Conservation (phyloP, 1,284 basidiomycete genomes). For the Ustilago nuda region DNA sequence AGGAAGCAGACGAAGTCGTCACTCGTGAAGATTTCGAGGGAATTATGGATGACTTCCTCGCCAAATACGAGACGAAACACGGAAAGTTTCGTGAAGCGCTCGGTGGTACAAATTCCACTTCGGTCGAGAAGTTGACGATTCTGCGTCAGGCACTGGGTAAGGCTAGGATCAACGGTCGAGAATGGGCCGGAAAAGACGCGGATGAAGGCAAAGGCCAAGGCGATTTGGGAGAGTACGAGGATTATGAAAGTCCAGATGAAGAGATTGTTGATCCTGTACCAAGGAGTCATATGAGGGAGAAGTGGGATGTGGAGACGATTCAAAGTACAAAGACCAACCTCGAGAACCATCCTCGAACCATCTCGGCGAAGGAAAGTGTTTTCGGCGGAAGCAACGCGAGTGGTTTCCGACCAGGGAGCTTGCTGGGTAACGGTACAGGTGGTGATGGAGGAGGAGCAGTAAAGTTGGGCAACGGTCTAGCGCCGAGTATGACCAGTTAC, state of each 20-base stretch:
- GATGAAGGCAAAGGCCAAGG: constrained; percentile 71
- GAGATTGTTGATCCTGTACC: constrained; percentile 51
- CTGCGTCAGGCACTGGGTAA: constrained; percentile 60
- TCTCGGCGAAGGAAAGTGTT: constrained; percentile 57
- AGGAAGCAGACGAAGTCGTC: constrained; percentile 77
- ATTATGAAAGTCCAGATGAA: constrained; percentile 77
- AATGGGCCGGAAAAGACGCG: constrained; percentile 39
- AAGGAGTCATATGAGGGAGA: constrained; percentile 52
- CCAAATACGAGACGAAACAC: constrained; percentile 91
- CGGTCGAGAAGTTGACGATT: constrained; percentile 78
- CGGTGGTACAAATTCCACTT: constrained; percentile 55
- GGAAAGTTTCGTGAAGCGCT: constrained; percentile 77
- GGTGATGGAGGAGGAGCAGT: constrained; percentile 19
- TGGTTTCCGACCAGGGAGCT: constrained; percentile 34
- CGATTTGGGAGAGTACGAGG: constrained; percentile 79
- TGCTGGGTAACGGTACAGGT: constrained; percentile 9
- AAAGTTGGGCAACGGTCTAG: constrained; percentile 44
- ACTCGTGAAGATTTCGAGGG: constrained; percentile 85
- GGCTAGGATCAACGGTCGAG: constrained; percentile 50
- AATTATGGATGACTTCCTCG: constrained; percentile 94
- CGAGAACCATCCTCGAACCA: constrained; percentile 66
- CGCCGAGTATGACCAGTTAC: constrained; percentile 43
- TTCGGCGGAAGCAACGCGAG: constrained; percentile 46
- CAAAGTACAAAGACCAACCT: constrained; percentile 66
- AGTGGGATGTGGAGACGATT: constrained; percentile 69